phyloP scores from a whole-genome alignment of 2,329 filamentous ascomycete species.

The Aspergillus transmontanensis region DNA sequence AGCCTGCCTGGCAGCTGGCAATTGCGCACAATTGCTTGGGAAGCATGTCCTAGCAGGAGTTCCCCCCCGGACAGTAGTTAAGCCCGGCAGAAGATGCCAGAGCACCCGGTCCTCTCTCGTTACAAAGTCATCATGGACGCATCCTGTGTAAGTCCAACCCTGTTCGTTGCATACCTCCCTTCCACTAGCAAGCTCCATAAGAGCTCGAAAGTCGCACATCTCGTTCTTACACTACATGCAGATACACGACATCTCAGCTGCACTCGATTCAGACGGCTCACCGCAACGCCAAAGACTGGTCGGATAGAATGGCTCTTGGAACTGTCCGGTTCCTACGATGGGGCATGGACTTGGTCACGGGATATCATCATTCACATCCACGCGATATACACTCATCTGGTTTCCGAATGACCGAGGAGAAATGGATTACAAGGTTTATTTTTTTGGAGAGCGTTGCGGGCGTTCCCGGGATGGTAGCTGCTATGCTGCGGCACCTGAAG shows the following conservation, averaged over 20 bases:
- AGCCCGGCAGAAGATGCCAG: background rate
- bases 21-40: background rate
- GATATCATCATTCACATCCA: constrained; percentile 71
- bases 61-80: background rate
- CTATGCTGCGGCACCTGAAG: constrained; percentile 87
- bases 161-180: background rate
- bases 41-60: background rate
- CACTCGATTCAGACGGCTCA: constrained; percentile 57
- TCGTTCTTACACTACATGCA: constrained; percentile 48
- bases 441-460: constrained; percentile 95
- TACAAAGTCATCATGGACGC: background rate
- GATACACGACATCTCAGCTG: constrained; percentile 70
- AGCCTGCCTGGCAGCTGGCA: background rate
- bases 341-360: constrained; percentile 80
- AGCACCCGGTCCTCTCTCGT: background rate
- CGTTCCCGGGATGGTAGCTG: constrained; percentile 95
- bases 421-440: constrained; percentile 88
- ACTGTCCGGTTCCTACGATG: constrained; percentile 76
- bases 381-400: constrained; percentile 48
- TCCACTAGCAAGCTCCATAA: background rate
- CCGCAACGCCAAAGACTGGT: constrained; percentile 69
- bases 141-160: background rate
- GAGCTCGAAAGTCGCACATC: background rate
- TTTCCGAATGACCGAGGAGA: constrained; percentile 75
- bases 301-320: constrained; percentile 77